These are phyloP conservation scores for Xylariales sp. DNA, from an alignment of 2,329 filamentous ascomycete species.

Conservation along the genomic window DNA sequence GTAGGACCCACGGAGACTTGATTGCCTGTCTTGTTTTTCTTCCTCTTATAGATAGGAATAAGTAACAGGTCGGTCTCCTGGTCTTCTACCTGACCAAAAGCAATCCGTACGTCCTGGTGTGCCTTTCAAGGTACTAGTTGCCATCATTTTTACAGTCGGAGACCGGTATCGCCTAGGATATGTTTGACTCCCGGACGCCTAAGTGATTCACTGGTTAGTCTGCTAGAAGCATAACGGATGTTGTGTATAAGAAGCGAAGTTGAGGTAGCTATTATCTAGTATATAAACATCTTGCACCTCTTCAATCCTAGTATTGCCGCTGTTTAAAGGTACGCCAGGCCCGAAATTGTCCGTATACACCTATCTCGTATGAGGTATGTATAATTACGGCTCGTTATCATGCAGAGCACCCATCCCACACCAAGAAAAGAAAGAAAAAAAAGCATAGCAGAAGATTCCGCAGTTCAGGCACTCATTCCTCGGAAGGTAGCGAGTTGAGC, in stretches of 20 bases:
- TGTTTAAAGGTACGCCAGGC: not conserved
- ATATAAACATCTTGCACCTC: not conserved
- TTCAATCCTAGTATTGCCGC: not conserved
- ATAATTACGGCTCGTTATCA: not conserved
- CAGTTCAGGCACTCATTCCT: not conserved
- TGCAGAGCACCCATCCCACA: no score
- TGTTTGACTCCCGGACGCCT: no score
- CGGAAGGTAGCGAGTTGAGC: slow-evolving; percentile 20
- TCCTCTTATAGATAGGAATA: not conserved
- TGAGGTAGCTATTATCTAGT: not conserved
- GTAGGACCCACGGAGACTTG: not conserved
- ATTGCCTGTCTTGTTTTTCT: not conserved
- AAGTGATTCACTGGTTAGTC: no score
- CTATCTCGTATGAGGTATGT: not conserved
- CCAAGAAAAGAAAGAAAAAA: no score
- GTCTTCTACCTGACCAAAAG: no score
- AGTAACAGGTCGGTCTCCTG: not conserved
- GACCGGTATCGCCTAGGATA: no score
- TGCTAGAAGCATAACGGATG: no score
- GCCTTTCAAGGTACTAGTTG: not conserved
- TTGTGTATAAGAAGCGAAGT: not conserved
- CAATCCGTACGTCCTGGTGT: not conserved
- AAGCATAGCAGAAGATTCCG: not conserved
- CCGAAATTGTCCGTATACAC: not conserved
- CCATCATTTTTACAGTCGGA: not conserved